These are phyloP conservation scores for Phialophora expanda DNA, from an alignment of 2,329 filamentous ascomycete species.

Conservation along the genomic window DNA sequence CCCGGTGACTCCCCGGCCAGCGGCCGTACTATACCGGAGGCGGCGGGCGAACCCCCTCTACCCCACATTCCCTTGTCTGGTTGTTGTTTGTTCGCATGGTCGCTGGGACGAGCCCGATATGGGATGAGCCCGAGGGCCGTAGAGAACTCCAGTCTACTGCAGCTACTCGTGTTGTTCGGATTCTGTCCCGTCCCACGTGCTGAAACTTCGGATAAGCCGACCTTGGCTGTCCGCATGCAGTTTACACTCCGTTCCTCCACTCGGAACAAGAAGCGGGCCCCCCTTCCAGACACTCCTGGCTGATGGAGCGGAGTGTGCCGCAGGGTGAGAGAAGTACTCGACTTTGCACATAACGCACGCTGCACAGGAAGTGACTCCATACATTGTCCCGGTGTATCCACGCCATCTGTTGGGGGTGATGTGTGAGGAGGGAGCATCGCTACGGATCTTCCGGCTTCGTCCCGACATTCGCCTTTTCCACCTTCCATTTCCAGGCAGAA, in stretches of 20 bases:
- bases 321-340: no score
- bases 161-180: no score
- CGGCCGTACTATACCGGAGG: neutral
- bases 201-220: neutral
- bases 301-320: neutral
- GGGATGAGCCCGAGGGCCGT: no score
- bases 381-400: neutral
- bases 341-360: neutral
- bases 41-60: neutral
- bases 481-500: neutral
- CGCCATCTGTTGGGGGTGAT: neutral
- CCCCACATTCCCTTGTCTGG: neutral
- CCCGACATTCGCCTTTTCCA: neutral
- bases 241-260: no score
- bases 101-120: neutral
- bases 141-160: no score
- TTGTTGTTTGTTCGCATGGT: neutral
- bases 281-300: neutral
- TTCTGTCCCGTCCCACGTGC: neutral
- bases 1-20: neutral
- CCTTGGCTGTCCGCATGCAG: neutral
- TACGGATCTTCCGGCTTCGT: neutral
- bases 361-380: neutral
- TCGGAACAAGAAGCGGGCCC: neutral
- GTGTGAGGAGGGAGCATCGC: neutral